Evolutionary conservation across 208 protist genomes (phyloP), one percentile per base, ranked within the genome.

Genomic region (Spongospora subterranea): DNA sequence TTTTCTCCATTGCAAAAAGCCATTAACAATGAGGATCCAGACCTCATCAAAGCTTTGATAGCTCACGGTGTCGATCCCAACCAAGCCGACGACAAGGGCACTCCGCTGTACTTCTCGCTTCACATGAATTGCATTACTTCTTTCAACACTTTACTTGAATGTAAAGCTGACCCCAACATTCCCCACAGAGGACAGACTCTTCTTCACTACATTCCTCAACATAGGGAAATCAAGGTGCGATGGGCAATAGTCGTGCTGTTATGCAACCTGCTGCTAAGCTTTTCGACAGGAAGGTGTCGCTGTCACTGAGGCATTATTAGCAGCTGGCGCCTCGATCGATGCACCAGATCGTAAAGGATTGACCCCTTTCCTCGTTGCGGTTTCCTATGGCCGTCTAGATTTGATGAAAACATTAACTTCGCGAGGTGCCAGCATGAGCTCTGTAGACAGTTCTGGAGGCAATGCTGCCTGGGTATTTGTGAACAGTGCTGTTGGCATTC

Each of bases 71-170:
- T 82, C 13, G 71, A 82, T 43, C 71, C 71, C 13, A 82, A 82
- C n/a, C 35, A 35, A 35, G 71, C 71, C n/a, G 71, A 82, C n/a
- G 71, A 82, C 17, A 82, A 82, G n/a, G 71, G 71, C 6, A 82
- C 71, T 20, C 35, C 71, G n/a, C n/a, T 82, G 71, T 82, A 82
- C 71, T 82, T 82, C 71, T 35, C 71, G 17, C 71, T 82, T 35
- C 71, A 82, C n/a, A 82, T 82, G 71, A 82, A 82, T n/a, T 39
- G 71, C 71, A 82, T 82, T 45, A 17, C 71, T 20, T 82, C 71
- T 20, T 82, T 82, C 71, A 40, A 82, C n/a, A 82, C 71, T 20
- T n/a, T 82, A n/a, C n/a, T 82, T 6, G 40, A 82, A 43, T 35
- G 35, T 13, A 43, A 43, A 35, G 71, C 71, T 43, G 71, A 82